Evolutionary conservation across 306 rosid genomes (phyloP).

Genomic region (Acacia melanoxylon): DNA sequence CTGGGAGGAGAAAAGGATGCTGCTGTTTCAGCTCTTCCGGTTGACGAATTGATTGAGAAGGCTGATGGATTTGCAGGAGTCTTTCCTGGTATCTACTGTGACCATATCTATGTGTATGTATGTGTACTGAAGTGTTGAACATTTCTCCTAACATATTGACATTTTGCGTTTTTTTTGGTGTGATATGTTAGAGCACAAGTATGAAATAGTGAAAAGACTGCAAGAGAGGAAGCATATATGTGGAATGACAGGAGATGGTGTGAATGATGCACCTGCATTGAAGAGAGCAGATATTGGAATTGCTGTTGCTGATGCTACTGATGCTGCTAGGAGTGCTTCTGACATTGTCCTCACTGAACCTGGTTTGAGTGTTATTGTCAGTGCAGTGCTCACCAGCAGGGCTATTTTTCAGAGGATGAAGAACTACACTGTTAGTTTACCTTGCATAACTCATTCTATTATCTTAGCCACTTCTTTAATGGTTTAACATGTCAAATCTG

Average conservation of each 20-base stretch:
- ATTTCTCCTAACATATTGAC: conserved; percentile 12
- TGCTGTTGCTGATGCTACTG: conserved; percentile 98
- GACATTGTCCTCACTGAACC: conserved; percentile 98
- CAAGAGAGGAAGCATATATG: conserved; percentile 95
- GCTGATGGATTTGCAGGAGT: conserved; percentile 99
- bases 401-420: conserved; percentile 97
- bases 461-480: neutral
- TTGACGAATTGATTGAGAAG: conserved; percentile 90
- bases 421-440: conserved; percentile 80
- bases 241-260: conserved; percentile 99
- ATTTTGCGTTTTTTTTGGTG: conserved; percentile 21
- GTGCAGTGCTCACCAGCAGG: conserved; percentile 91
- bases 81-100: conserved; percentile 71
- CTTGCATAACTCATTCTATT: conserved; percentile 11
- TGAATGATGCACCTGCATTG: conserved; percentile 93
- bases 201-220: conserved; percentile 83
- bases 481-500: conserved; percentile 13
- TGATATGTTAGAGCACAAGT: conserved; percentile 74
- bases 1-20: conserved; percentile 87
- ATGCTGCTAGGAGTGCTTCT: conserved; percentile 95
- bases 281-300: conserved; percentile 96
- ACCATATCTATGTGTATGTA: neutral
- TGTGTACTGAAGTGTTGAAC: neutral
- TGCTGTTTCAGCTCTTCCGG: conserved; percentile 70
- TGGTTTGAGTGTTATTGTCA: conserved; percentile 89